These are phyloP conservation scores for Furcasterigmium furcatum DNA, from an alignment of 2,329 filamentous ascomycete species.

Conservation along the genomic window DNA sequence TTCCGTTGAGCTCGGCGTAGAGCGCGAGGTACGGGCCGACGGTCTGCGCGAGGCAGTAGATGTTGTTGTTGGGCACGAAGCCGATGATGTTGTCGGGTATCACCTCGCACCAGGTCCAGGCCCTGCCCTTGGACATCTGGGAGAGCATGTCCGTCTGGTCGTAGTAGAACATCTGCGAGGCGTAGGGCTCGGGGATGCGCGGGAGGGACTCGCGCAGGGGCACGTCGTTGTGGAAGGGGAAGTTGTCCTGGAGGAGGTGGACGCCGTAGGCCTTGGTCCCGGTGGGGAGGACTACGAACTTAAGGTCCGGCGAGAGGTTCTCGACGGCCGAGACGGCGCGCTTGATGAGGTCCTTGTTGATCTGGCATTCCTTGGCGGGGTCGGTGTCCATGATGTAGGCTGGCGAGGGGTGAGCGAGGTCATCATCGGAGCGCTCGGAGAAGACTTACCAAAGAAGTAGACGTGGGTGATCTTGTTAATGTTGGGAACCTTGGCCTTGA, in stretches of 20 bases:
- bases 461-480: constrained; percentile 36
- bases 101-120: constrained; percentile 39
- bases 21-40: constrained; percentile 32
- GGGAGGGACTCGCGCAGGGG: constrained; percentile 33
- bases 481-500: constrained; percentile 27
- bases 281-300: constrained; percentile 36
- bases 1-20: constrained; percentile 29
- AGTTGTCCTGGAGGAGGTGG: constrained; percentile 22
- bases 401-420: constrained; percentile 3
- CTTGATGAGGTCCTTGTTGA: constrained; percentile 33
- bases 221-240: constrained; percentile 23
- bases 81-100: constrained; percentile 39
- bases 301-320: constrained; percentile 28
- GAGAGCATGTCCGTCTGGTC: constrained; percentile 36
- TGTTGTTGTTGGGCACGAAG: constrained; percentile 38
- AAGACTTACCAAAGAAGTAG: constrained; percentile 32
- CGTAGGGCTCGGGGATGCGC: constrained; percentile 35
- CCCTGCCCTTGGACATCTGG: constrained; percentile 28
- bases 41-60: constrained; percentile 36
- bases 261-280: constrained; percentile 36
- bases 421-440: background rate
- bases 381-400: constrained; percentile 32
- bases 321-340: constrained; percentile 33
- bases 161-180: constrained; percentile 43
- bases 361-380: constrained; percentile 21